A percentile compares a stretch with the other conserved stretches of the same genome.
Evolutionary conservation across 192 early-diverging fungal genomes (phyloP).

Genomic region (Phycomyces nitens): DNA sequence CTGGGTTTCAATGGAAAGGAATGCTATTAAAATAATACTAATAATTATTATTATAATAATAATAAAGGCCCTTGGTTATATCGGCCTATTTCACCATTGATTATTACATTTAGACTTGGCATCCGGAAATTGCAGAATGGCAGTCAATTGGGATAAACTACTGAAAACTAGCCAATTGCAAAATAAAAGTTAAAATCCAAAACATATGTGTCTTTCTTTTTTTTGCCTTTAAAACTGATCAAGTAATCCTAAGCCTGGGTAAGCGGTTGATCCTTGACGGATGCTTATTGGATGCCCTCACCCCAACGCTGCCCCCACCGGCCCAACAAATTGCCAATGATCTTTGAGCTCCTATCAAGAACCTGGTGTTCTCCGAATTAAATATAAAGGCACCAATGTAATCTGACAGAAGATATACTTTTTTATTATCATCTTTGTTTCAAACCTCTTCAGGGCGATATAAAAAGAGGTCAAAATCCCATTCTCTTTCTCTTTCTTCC

Average conservation of each 20-base stretch:
- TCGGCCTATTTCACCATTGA: too few species aligned
- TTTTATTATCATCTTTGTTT: not conserved
- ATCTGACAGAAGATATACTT: not conserved
- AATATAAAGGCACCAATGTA: not conserved
- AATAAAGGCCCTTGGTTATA: too few species aligned
- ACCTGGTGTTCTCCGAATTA: not conserved
- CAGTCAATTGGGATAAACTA: too few species aligned
- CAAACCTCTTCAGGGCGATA: not conserved
- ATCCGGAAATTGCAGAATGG: too few species aligned
- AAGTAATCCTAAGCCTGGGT: not conserved
- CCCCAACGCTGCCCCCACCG: slow-evolving; percentile 23
- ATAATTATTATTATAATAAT: too few species aligned
- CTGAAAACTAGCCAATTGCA: too few species aligned
- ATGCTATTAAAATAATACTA: too few species aligned
- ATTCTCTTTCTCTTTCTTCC: not conserved
- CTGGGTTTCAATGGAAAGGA: too few species aligned
- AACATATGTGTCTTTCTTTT: too few species aligned
- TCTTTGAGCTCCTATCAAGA: not conserved
- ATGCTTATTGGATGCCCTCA: slow-evolving; percentile 19
- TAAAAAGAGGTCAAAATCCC: not conserved
- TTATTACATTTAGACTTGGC: too few species aligned
- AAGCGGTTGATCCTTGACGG: slow-evolving; percentile 2
- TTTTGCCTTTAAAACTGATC: too few species aligned
- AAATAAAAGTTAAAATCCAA: too few species aligned
- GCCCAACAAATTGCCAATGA: slow-evolving; percentile 18